Percentiles rank a stretch among this genome's conserved stretches.
Evolutionary conservation across 345 rosid species (phyloP).

Genomic region (Eucalyptus shirleyi): DNA sequence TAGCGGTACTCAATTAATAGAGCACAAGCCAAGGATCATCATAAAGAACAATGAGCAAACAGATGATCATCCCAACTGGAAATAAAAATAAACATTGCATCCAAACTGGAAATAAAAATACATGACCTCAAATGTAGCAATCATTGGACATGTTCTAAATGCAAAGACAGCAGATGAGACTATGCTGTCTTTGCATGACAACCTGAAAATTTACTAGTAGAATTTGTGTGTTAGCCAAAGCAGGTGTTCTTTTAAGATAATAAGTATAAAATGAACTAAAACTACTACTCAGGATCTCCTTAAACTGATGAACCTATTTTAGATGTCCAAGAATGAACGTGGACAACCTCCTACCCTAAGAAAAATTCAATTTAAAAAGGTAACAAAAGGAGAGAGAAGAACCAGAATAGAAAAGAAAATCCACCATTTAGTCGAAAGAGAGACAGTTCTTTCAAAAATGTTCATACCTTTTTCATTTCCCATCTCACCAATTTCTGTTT

Average conservation of each 20-base stretch:
- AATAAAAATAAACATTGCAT: not conserved
- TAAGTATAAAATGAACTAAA: not conserved
- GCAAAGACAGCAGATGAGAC: not conserved
- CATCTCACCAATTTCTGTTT: conserved; percentile 3
- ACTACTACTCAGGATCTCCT: not conserved
- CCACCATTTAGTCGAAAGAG: not conserved
- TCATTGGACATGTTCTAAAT: not conserved
- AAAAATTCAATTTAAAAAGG: not conserved
- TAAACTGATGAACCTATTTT: not conserved
- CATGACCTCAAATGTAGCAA: not conserved
- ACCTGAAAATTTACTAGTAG: not conserved
- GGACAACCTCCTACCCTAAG: not conserved
- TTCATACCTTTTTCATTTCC: conserved; percentile 29
- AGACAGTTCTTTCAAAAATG: not conserved
- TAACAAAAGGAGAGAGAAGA: not conserved
- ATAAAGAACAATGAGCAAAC: not conserved
- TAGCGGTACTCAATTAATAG: not conserved
- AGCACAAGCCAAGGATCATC: not conserved
- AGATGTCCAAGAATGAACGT: not conserved
- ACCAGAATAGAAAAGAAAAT: not conserved
- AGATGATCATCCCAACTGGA: not conserved
- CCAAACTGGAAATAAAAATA: not conserved
- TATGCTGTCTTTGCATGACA: not conserved
- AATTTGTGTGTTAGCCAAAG: not conserved
- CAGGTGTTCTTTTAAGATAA: not conserved